Percentiles rank a stretch among this genome's conserved stretches.
Conservation (phyloP, 2,329 filamentous ascomycete genomes). For the Zopfia rhizophila region DNA sequence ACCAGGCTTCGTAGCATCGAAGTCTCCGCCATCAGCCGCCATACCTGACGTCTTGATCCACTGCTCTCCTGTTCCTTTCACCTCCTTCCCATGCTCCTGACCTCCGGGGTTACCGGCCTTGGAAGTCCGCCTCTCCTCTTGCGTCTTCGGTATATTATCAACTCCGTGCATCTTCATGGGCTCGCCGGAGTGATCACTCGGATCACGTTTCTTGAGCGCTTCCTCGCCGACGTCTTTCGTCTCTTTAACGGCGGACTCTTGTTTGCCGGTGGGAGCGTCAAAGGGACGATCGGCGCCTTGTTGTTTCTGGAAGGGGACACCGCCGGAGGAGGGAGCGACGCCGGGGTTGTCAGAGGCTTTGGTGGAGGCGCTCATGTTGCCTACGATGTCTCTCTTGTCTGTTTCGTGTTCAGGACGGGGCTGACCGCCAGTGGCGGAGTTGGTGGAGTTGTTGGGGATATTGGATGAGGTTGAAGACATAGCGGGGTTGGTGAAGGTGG, state of each 20-base stretch:
- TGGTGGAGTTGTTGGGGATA: conserved; percentile 31
- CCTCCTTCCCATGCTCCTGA: conserved; percentile 35
- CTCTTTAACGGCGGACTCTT: conserved; percentile 32
- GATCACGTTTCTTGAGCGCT: conserved; percentile 27
- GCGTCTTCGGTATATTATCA: conserved; percentile 13
- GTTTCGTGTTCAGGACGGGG: conserved; percentile 35
- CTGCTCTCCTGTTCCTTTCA: conserved; percentile 63
- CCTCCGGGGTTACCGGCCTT: conserved; percentile 31
- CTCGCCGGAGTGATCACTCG: conserved; percentile 39
- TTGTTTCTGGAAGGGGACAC: conserved; percentile 37
- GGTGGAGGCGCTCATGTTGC: conserved; percentile 34
- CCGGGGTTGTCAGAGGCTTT: conserved; percentile 39
- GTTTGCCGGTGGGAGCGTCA: conserved; percentile 43
- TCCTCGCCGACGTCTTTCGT: conserved; percentile 31
- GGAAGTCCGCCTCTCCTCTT: conserved; percentile 26
- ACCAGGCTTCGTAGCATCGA: conserved; percentile 69
- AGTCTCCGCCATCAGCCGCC: conserved; percentile 72
- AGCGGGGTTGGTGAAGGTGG: neutral
- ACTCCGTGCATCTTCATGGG: conserved; percentile 35
- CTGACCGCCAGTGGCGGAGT: conserved; percentile 27
- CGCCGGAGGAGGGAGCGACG: conserved; percentile 31
- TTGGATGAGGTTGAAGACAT: conserved; percentile 22
- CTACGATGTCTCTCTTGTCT: conserved; percentile 41
- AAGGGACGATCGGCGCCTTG: conserved; percentile 49
- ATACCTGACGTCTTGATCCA: conserved; percentile 69